Conservation (phyloP, 179 eudicot species). For the Sideroxylon spinosum region DNA sequence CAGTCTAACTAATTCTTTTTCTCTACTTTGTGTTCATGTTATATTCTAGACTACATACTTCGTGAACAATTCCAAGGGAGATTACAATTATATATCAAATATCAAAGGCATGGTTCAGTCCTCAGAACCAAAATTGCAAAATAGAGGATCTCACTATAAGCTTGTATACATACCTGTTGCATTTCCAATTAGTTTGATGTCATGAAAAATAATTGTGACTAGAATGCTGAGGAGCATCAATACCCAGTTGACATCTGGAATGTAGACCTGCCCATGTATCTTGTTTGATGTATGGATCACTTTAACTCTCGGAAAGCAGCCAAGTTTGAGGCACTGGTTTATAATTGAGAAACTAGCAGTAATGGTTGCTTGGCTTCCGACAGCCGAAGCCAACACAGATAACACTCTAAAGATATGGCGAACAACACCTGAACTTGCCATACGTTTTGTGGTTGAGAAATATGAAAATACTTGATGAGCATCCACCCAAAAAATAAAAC, state of each 20-base stretch:
- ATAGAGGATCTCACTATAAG: not conserved
- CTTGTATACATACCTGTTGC: slow-evolving; percentile 35
- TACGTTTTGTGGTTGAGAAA: not conserved
- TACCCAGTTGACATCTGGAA: slow-evolving; percentile 58
- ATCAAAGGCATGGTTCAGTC: not conserved
- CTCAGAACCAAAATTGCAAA: not conserved
- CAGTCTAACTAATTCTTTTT: not conserved
- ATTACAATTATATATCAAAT: not conserved
- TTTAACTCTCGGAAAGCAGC: slow-evolving; percentile 63
- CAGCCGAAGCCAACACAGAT: slow-evolving; percentile 43
- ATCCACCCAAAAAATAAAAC: not conserved
- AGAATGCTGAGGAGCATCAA: slow-evolving; percentile 44
- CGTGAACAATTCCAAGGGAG: not conserved
- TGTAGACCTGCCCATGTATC: slow-evolving; percentile 53
- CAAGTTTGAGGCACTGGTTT: slow-evolving; percentile 50
- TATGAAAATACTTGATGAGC: not conserved
- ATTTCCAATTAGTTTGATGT: slow-evolving; percentile 37
- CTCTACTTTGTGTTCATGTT: not conserved
- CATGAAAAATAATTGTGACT: slow-evolving; percentile 41
- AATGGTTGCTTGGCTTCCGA: slow-evolving; percentile 60
- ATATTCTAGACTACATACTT: not conserved
- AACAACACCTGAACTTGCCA: slow-evolving; percentile 20
- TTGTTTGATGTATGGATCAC: slow-evolving; percentile 50
- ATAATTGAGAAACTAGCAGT: slow-evolving; percentile 57
- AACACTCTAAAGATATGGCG: slow-evolving; percentile 37